Evolutionary conservation across 805 yeast species (phyloP), one percentile per base, ranked within the genome.

Genomic region (Metschnikowia anglica): DNA sequence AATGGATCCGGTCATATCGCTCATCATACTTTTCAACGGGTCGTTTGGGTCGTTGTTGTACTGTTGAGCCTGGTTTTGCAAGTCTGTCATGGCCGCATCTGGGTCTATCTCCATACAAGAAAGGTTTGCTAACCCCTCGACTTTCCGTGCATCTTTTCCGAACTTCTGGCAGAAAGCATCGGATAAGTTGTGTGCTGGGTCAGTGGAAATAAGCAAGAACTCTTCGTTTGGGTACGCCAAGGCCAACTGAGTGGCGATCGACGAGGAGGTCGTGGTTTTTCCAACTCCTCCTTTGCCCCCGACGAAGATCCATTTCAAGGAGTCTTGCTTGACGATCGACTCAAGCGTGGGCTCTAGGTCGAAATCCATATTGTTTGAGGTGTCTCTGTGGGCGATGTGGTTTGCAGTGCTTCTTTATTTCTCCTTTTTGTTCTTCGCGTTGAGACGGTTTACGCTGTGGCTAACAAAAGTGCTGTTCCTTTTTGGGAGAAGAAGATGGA

Each of bases 211-310:
- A 55, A 93, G 73, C 48, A 93, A 73, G 54, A 88, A 95, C 55
- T 85, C 83, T 52, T 88, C 90, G 13, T 64, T 52, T 26, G 95
- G 95, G 60, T 95, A 84, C 44, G 77, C 73, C 48, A 85, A 66
- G 13, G 99, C 97, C 63, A 93, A 77, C 68, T 93, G 98, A 49
- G 90, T 84, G 17, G 99, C 95, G 54, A 93, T 77, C 18, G 97
- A 89, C 35, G 96, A 90, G 1, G 98, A 91, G 3, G 97, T 87
- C 19, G 99, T 93, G 50, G 99, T 93, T 65, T 93, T 93, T 58
- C 99, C 99, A 21, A 93, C 99, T 68, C 99, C 99, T 65, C 99
- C 99, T 73, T 93, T 93, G 55, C 99, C 99, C 53, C 99, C 99
- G 33, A 91, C 98, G 59, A 93, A 93, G 50, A 93, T 84, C 99